A percentile compares a stretch with the other conserved stretches of the same genome.
These are phyloP conservation scores for Petunia hybrid DNA, from an alignment of 305 asterid genomes.

Conservation along the genomic window DNA sequence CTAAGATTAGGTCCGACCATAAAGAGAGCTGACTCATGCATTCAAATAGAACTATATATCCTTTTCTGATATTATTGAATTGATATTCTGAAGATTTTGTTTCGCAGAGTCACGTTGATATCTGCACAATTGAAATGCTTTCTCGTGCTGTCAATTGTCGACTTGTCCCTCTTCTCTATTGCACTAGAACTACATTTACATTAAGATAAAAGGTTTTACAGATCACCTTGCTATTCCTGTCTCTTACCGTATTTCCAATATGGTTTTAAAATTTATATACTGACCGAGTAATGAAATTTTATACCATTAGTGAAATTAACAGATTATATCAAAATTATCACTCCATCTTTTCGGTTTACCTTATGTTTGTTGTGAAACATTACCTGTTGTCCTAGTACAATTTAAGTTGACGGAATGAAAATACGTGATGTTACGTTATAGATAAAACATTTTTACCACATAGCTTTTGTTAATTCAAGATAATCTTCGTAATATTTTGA, in stretches of 20 bases:
- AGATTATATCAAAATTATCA: too few relatives aligned
- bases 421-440: too few relatives aligned
- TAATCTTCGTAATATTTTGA: background rate
- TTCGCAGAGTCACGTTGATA: conserved; percentile 25
- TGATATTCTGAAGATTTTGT: conserved; percentile 38
- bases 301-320: too few relatives aligned
- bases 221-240: background rate
- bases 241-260: background rate
- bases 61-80: background rate
- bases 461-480: background rate
- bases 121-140: conserved; percentile 35
- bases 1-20: background rate
- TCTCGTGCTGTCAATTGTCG: conserved; percentile 61
- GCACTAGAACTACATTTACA: conserved; percentile 21
- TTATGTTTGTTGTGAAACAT: too few relatives aligned
- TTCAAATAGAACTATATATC: background rate
- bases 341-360: too few relatives aligned
- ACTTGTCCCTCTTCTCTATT: conserved; percentile 40
- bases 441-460: too few relatives aligned
- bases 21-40: background rate
- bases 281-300: conserved; percentile 17
- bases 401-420: too few relatives aligned
- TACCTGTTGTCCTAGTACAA: too few relatives aligned
- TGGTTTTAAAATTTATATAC: conserved; percentile 26
- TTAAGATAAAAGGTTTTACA: conserved; percentile 23